phyloP scores from a whole-genome alignment of 352 stramenopile species.

The Thalassiosira hispida region DNA sequence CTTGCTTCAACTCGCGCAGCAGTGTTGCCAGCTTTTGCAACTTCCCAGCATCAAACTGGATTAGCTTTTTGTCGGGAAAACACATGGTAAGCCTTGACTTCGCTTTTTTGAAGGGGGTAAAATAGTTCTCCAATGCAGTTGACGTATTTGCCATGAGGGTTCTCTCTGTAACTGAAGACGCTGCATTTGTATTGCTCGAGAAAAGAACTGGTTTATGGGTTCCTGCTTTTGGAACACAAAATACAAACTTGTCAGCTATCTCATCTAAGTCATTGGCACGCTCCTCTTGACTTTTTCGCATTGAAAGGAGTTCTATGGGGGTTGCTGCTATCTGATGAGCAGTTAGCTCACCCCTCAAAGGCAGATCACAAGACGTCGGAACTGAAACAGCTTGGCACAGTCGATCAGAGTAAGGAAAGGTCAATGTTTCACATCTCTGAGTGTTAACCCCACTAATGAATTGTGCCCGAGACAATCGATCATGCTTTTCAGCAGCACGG shows the following conservation, averaged over 20 bases:
- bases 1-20: constrained; percentile 84
- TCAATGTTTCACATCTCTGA: constrained; percentile 54
- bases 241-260: constrained; percentile 80
- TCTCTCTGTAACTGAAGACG: constrained; percentile 32
- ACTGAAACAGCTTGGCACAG: constrained; percentile 47
- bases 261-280: constrained; percentile 63
- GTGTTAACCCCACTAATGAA: constrained; percentile 69
- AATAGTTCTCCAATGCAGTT: constrained; percentile 59
- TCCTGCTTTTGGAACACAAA: constrained; percentile 79
- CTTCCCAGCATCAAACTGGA: constrained; percentile 98
- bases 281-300: constrained; percentile 69
- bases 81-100: constrained; percentile 88
- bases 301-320: constrained; percentile 68
- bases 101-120: constrained; percentile 68
- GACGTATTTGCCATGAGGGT: constrained; percentile 33
- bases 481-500: constrained; percentile 37
- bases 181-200: constrained; percentile 35
- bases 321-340: constrained; percentile 63
- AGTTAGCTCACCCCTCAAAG: constrained; percentile 50
- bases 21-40: constrained; percentile 90
- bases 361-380: constrained; percentile 38
- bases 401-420: constrained; percentile 67
- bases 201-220: constrained; percentile 54
- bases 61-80: constrained; percentile 96
- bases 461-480: constrained; percentile 41